These are phyloP conservation scores for Penicillium desertorum DNA, from an alignment of 495 filamentous ascomycete species.

Conservation along the genomic window DNA sequence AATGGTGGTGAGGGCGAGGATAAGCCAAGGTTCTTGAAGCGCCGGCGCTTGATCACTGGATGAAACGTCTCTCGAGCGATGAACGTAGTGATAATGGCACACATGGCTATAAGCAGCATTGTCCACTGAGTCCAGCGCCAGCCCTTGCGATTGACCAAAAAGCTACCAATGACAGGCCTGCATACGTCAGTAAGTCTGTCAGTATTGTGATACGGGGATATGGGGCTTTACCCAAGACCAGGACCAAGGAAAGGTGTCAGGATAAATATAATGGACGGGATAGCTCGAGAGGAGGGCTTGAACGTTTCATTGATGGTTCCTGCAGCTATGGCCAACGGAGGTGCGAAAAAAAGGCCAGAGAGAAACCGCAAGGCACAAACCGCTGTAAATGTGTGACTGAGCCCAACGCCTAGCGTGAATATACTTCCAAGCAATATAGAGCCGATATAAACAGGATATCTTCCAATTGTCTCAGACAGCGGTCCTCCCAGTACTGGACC, in stretches of 20 bases:
- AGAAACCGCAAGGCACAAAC: constrained; percentile 61
- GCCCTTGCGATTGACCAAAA: constrained; percentile 53
- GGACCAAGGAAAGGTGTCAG: constrained; percentile 41
- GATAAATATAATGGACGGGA: constrained; percentile 38
- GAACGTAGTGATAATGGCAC: constrained; percentile 30
- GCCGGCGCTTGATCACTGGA: constrained; percentile 54
- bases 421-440: constrained; percentile 53
- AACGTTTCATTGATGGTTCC: constrained; percentile 51
- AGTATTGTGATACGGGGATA: not conserved
- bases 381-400: constrained; percentile 54
- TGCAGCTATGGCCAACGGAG: constrained; percentile 42
- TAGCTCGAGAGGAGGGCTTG: constrained; percentile 29
- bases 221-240: constrained; percentile 40
- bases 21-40: constrained; percentile 45
- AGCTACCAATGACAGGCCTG: constrained; percentile 64
- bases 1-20: constrained; percentile 38
- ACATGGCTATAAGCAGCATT: constrained; percentile 46
- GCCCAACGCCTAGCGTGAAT: constrained; percentile 62
- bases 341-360: constrained; percentile 51
- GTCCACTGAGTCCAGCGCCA: constrained; percentile 66
- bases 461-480: constrained; percentile 59
- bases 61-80: constrained; percentile 61
- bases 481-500: constrained; percentile 61
- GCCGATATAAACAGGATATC: constrained; percentile 54
- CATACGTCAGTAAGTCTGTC: constrained; percentile 34